phyloP scores from a whole-genome alignment of 371 early-diverging fungal species.

The Apophysomyces elegans region DNA sequence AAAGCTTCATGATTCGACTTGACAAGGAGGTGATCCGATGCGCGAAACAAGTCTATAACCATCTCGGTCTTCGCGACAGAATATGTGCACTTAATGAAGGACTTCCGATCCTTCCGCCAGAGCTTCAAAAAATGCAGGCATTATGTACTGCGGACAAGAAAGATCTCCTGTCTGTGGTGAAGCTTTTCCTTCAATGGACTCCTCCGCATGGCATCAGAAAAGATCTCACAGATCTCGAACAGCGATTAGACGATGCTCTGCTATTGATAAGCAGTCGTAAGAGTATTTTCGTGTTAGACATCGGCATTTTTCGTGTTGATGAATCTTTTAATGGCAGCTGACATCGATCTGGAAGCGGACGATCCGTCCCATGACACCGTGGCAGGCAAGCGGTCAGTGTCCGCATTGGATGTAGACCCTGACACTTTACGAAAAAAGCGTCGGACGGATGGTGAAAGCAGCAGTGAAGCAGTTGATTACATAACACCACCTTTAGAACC shows the following conservation, averaged over 20 bases:
- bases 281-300: background rate
- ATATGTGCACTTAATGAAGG: conserved; percentile 1
- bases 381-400: background rate
- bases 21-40: conserved; percentile 4
- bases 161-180: background rate
- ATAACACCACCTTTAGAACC: background rate
- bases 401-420: background rate
- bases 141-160: background rate
- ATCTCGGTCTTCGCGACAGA: background rate
- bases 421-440: background rate
- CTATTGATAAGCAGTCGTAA: background rate
- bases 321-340: conserved; percentile 4
- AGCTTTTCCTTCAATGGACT: conserved; percentile 11
- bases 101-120: background rate
- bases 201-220: conserved; percentile 1
- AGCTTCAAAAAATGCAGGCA: conserved; percentile 12
- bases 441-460: background rate
- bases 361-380: background rate
- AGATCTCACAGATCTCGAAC: background rate
- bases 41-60: conserved; percentile 2
- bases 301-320: background rate
- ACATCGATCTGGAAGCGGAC: conserved; percentile 8
- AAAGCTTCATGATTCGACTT: background rate
- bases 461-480: background rate
- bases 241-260: conserved; percentile 5